phyloP scores from a whole-genome alignment of 257 asterid species.

The Henckelia pumila region DNA sequence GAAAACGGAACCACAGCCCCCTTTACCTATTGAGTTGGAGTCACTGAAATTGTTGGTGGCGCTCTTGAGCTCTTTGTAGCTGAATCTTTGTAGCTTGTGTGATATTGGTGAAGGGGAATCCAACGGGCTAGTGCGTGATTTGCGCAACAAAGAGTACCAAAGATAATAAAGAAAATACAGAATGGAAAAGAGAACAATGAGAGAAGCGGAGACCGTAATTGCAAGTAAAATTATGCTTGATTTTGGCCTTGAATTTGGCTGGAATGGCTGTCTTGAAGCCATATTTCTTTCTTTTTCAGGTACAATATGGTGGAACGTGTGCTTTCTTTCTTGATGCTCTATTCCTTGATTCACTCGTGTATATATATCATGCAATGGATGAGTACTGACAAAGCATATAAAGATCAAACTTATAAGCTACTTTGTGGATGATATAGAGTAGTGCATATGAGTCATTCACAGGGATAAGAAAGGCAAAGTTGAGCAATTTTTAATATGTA shows the following conservation, averaged over 20 bases:
- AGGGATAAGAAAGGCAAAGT: too few relatives aligned
- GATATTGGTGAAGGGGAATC: slow-evolving; percentile 59
- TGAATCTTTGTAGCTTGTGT: slow-evolving; percentile 69
- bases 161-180: slow-evolving; percentile 61
- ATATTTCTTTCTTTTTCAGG: slow-evolving; percentile 29
- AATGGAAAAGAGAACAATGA: slow-evolving; percentile 61
- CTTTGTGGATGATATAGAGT: not conserved
- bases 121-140: slow-evolving; percentile 80
- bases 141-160: slow-evolving; percentile 61
- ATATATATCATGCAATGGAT: not conserved
- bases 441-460: not conserved
- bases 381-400: not conserved
- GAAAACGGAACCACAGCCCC: slow-evolving; percentile 90
- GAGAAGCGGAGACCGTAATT: slow-evolving; percentile 50
- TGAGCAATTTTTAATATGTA: too few relatives aligned
- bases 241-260: slow-evolving; percentile 44
- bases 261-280: slow-evolving; percentile 63
- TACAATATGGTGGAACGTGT: slow-evolving; percentile 15
- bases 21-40: slow-evolving; percentile 75
- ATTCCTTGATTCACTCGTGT: not conserved
- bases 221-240: slow-evolving; percentile 44
- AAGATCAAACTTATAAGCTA: not conserved
- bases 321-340: not conserved
- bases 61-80: slow-evolving; percentile 59
- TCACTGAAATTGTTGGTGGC: slow-evolving; percentile 75